Percentiles rank a stretch among this genome's conserved stretches.
These are phyloP conservation scores for Lathyrus aphaca DNA, from an alignment of 306 rosid genomes.

Conservation along the genomic window DNA sequence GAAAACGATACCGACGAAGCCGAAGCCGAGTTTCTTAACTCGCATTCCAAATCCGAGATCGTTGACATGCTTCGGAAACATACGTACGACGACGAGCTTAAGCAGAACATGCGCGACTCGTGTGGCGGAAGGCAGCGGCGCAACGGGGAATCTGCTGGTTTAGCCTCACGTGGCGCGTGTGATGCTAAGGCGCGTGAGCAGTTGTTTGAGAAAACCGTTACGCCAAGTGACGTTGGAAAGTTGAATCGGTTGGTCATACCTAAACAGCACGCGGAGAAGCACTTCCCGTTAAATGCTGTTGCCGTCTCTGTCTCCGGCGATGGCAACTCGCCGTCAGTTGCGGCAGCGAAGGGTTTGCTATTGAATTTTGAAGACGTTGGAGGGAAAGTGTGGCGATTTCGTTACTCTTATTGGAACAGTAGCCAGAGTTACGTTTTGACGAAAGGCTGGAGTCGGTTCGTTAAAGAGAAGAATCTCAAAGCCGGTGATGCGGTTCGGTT, in stretches of 20 bases:
- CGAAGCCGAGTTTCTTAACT: slow-evolving; percentile 60
- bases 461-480: slow-evolving; percentile 77
- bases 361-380: slow-evolving; percentile 87
- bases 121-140: slow-evolving; percentile 32
- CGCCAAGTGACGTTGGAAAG: slow-evolving; percentile 97
- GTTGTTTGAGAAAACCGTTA: slow-evolving; percentile 86
- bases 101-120: slow-evolving; percentile 65
- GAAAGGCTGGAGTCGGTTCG: slow-evolving; percentile 99
- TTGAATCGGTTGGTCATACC: slow-evolving; percentile 89
- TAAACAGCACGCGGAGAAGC: slow-evolving; percentile 95
- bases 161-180: slow-evolving; percentile 1
- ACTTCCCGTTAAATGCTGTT: slow-evolving; percentile 61
- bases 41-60: slow-evolving; percentile 92
- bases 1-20: neutral
- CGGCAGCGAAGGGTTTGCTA: slow-evolving; percentile 63
- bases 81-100: slow-evolving; percentile 86
- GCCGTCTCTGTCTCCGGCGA: slow-evolving; percentile 33
- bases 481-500: slow-evolving; percentile 89
- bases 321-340: neutral
- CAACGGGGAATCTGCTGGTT: neutral
- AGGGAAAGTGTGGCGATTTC: slow-evolving; percentile 96
- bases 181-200: slow-evolving; percentile 58
- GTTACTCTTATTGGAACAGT: slow-evolving; percentile 97
- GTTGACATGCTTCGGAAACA: slow-evolving; percentile 97
- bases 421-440: slow-evolving; percentile 97